Conservation (phyloP, 1,284 basidiomycete species). For the Irpex sp. region DNA sequence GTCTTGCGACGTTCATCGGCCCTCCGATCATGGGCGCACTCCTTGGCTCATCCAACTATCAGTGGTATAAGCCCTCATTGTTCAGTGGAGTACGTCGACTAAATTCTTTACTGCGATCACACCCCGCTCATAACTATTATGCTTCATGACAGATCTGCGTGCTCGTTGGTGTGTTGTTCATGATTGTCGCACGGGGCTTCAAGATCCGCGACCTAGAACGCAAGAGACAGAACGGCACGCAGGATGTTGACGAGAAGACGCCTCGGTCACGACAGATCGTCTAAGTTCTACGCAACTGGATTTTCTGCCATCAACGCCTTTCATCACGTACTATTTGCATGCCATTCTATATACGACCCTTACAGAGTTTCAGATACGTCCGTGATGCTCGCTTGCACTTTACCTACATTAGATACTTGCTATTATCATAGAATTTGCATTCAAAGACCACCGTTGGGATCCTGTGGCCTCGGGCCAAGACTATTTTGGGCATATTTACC, state of each 20-base stretch:
- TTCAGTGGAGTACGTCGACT: neutral
- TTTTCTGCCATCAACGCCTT: too few relatives aligned
- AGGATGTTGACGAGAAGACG: neutral
- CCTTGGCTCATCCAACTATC: neutral
- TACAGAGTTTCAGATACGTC: too few relatives aligned
- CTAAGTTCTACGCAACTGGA: neutral
- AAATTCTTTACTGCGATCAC: neutral
- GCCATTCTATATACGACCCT: too few relatives aligned
- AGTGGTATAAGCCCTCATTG: neutral
- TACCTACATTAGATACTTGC: too few relatives aligned
- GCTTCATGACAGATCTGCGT: neutral
- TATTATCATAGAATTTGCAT: too few relatives aligned
- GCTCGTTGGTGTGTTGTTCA: neutral
- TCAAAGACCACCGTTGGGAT: too few relatives aligned
- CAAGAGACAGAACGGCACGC: neutral
- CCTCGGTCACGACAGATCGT: neutral
- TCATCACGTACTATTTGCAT: too few relatives aligned
- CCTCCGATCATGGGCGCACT: neutral
- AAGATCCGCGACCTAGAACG: neutral
- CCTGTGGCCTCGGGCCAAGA: too few relatives aligned
- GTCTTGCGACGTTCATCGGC: neutral
- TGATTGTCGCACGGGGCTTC: neutral
- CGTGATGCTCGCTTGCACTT: too few relatives aligned
- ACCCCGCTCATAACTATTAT: neutral
- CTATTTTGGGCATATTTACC: neutral